These are phyloP conservation scores for Datisca glomerata DNA, from an alignment of 306 rosid species.

Conservation along the genomic window DNA sequence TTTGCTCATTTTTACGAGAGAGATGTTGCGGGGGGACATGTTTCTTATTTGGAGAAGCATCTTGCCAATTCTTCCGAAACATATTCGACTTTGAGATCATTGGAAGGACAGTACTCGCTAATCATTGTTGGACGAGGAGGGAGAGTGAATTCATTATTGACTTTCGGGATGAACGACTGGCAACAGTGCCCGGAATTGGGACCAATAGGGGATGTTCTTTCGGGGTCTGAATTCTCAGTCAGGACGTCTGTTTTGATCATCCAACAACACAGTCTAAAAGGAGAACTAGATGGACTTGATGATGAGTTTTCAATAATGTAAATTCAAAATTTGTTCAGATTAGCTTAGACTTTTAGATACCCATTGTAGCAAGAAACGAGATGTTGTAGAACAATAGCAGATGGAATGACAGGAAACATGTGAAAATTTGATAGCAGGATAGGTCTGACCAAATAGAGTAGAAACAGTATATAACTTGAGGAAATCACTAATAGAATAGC, in stretches of 20 bases:
- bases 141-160: slow-evolving; percentile 54
- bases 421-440: too few relatives aligned
- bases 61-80: slow-evolving; percentile 68
- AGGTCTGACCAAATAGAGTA: too few relatives aligned
- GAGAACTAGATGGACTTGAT: slow-evolving; percentile 83
- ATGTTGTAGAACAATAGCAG: too few relatives aligned
- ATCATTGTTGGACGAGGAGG: slow-evolving; percentile 79
- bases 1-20: slow-evolving; percentile 72
- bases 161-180: slow-evolving; percentile 88
- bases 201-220: slow-evolving; percentile 89
- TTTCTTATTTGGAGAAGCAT: slow-evolving; percentile 62
- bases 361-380: slow-evolving; percentile 20
- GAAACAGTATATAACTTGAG: too few relatives aligned
- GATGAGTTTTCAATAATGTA: slow-evolving; percentile 79
- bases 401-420: too few relatives aligned
- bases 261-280: slow-evolving; percentile 57
- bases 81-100: slow-evolving; percentile 45
- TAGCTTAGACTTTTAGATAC: slow-evolving; percentile 34
- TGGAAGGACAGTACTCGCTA: slow-evolving; percentile 70
- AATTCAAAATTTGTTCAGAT: slow-evolving; percentile 15
- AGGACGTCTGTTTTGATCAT: slow-evolving; percentile 63
- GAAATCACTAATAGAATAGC: too few relatives aligned
- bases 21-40: slow-evolving; percentile 40
- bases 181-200: slow-evolving; percentile 91
- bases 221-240: slow-evolving; percentile 65